Conservation (phyloP, 2,329 filamentous ascomycete genomes). For the Dactylella cylindrospora region DNA sequence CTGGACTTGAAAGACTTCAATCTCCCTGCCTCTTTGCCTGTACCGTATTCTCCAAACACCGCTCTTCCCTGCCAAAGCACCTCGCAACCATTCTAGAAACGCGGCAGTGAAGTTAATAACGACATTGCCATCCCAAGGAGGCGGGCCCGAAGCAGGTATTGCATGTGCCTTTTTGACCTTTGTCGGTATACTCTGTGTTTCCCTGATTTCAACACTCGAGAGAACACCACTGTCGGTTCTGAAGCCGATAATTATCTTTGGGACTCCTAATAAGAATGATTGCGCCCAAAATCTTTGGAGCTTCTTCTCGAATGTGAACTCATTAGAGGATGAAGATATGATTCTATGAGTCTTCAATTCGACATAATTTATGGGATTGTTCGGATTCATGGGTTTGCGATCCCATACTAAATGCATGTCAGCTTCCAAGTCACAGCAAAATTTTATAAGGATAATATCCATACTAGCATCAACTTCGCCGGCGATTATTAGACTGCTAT, state of each 20-base stretch:
- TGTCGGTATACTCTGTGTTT: constrained; percentile 75
- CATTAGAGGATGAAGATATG: constrained; percentile 67
- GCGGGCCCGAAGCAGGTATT: constrained; percentile 17
- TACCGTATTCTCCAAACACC: constrained; percentile 81
- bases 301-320: constrained; percentile 80
- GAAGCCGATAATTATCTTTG: constrained; percentile 88
- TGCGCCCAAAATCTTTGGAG: constrained; percentile 96
- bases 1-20: constrained; percentile 74
- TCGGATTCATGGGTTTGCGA: constrained; percentile 67
- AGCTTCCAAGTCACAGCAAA: neutral
- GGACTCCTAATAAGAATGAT: constrained; percentile 88
- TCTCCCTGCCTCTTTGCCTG: constrained; percentile 61
- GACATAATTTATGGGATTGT: constrained; percentile 80
- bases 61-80: constrained; percentile 63
- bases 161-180: constrained; percentile 63
- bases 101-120: constrained; percentile 85
- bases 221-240: constrained; percentile 73
- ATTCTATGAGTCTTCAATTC: constrained; percentile 89
- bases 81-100: constrained; percentile 71
- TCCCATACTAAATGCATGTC: constrained; percentile 68
- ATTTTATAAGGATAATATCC: too few relatives aligned
- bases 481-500: constrained; percentile 72
- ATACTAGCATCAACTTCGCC: constrained; percentile 89
- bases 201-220: constrained; percentile 71
- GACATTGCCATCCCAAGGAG: constrained; percentile 83